Conservation (phyloP, 768 basidiomycete species). For the Lentinus brumalis region DNA sequence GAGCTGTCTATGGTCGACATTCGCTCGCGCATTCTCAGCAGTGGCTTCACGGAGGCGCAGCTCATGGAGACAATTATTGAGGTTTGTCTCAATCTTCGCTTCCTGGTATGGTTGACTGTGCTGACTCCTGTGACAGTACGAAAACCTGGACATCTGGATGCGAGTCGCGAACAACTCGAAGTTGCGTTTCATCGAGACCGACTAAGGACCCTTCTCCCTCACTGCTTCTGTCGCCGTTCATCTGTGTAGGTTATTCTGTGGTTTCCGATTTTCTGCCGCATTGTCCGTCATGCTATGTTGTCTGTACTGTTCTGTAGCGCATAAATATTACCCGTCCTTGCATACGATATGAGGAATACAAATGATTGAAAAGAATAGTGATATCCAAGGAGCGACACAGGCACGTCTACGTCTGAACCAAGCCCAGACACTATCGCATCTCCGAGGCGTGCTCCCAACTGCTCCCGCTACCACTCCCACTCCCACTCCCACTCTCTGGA, state of each 20-base stretch:
- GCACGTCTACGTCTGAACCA: not conserved
- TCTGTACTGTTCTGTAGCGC: slow-evolving; percentile 27
- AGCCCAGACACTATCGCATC: slow-evolving; percentile 25
- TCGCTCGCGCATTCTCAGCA: slow-evolving; percentile 78
- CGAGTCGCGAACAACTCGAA: slow-evolving; percentile 85
- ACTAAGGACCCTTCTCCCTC: not conserved
- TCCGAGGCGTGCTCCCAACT: slow-evolving; percentile 70
- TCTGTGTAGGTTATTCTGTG: slow-evolving; percentile 21
- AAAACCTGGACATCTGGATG: slow-evolving; percentile 77
- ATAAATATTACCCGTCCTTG: slow-evolving; percentile 25
- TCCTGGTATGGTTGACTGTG: slow-evolving; percentile 3
- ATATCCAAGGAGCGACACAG: slow-evolving; percentile 6
- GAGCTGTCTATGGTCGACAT: slow-evolving; percentile 88
- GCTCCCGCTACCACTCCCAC: slow-evolving; percentile 62
- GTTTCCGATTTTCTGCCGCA: not conserved
- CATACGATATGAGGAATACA: slow-evolving; percentile 20
- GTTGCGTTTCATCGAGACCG: slow-evolving; percentile 60
- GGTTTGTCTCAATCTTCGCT: slow-evolving; percentile 48
- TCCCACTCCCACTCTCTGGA: slow-evolving; percentile 35
- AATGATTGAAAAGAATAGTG: slow-evolving; percentile 7
- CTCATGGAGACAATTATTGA: slow-evolving; percentile 82
- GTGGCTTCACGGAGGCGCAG: slow-evolving; percentile 90
- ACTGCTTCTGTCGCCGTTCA: not conserved
- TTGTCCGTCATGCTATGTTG: slow-evolving; percentile 23
- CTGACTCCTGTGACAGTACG: slow-evolving; percentile 61